Evolutionary conservation across 2,329 filamentous ascomycete species (phyloP).

Genomic region (Ophiostoma novo-ulmi): DNA sequence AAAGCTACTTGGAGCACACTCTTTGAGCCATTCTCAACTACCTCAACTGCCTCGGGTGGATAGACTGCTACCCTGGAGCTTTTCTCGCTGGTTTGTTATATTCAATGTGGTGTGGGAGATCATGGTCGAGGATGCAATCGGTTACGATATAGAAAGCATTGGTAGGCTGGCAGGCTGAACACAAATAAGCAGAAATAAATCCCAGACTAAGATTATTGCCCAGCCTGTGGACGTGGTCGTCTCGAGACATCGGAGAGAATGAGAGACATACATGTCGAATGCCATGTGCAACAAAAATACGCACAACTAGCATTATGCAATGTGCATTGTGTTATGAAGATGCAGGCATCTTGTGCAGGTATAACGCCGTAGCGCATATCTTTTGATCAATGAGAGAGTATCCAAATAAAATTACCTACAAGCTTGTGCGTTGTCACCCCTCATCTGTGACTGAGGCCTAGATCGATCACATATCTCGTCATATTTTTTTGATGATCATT

Average conservation of each 20-base stretch:
- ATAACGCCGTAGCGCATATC: background rate
- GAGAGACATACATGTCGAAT: conserved; percentile 11
- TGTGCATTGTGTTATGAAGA: conserved; percentile 4
- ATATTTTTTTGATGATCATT: background rate
- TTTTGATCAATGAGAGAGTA: background rate
- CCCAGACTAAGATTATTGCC: background rate
- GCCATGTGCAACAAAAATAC: conserved; percentile 2
- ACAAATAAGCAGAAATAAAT: background rate
- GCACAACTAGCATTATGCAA: conserved; percentile 6
- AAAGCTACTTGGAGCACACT: background rate
- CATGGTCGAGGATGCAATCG: background rate
- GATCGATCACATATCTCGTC: conserved; percentile 11
- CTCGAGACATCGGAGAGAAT: conserved; percentile 14
- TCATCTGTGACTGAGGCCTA: background rate
- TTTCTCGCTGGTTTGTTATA: conserved; percentile 21
- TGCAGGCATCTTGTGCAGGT: background rate
- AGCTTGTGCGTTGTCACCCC: background rate
- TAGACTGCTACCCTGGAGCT: conserved; percentile 17
- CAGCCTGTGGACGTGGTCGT: conserved; percentile 6
- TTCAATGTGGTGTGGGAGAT: background rate
- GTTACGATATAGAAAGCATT: background rate
- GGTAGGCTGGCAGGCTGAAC: background rate
- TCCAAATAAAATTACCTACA: background rate
- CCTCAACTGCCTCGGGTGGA: background rate
- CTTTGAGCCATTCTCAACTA: background rate